Evolutionary conservation across 768 basidiomycete genomes (phyloP), one percentile per base, ranked within the genome.

Genomic region (Melanogaster broomeanus): DNA sequence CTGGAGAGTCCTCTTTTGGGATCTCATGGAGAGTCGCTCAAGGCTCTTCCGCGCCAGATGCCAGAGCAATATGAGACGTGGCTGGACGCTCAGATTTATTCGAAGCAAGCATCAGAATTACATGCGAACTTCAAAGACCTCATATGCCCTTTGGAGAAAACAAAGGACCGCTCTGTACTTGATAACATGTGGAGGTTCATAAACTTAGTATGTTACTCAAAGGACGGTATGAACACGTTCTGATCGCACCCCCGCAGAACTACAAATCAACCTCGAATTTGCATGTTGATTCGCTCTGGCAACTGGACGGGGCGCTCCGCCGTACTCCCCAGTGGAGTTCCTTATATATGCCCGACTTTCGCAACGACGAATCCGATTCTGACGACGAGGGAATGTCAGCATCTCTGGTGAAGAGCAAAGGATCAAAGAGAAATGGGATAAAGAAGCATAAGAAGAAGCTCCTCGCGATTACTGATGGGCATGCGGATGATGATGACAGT

Each of bases 41-140:
- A 75, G 61, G 66, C 70, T 7, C 68, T 73, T 33, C 65, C 74
- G 15, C 79, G 77, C 33, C 62, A 75, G 41, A 83, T 82, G 74
- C 82, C 86, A 5, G 78, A 81, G 45, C 77, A 76, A 35, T 88
- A 83, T 54, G 79, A 85, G 49, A 60, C 61, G 43, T 93, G 89
- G 88, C 63, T 81, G 2, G 84, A 88, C 55, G 88, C 89, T 4
- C 83, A 87, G 59, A 62, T 81, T 42, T 73, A 73, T 52, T 91
- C 90, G 0, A 72, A 73, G 45, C 69, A 76, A 54, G 88, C 87
- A 15, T 78, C 84, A 2, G 71, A 76, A 41, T 65, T 71, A 44
- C 75, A 73, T 41, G 68, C 71, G 16, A 79, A 68, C 54, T 84
- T 78, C 62, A 78, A 84, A 60, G 77, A 82, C 53, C 59, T 79